Base-by-base conservation (phyloP, 768 basidiomycete species). In the Mycena floridula region DNA sequence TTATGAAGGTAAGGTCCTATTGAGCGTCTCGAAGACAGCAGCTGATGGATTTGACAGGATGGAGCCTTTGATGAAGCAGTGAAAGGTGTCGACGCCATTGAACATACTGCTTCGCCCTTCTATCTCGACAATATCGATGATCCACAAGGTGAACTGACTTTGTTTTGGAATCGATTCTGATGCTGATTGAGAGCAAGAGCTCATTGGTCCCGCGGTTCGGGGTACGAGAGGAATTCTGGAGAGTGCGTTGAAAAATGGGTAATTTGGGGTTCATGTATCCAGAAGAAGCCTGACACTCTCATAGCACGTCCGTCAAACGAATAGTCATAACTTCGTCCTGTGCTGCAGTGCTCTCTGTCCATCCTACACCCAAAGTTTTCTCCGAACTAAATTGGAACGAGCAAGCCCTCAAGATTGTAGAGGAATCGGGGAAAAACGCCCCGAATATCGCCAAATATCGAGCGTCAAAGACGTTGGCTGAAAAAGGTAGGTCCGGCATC, bases 241-340 rank as follows among this genome's bases (percentile, higher is more conserved):
- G 42, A 61, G 59, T 39, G 50, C 59, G 22, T 37, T 58, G 54
- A 72, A 69, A 51, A 52, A 70, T 48, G 61, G 59, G 65, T 70
- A 36, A 4, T 22, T 15, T 27, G 25, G 23, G 7, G 41, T 37
- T 22, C 40, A 32, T 32, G 11, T 32, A 16, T 9, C 11, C 9
- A 32, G 28, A 9, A 9, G 11, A 32, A 9, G 28, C 28, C 16
- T 16, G 11, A 9, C 28, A 9, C 28, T 32, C 28, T 32, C 9
- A 25, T 53, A 67, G 75, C 40, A 50, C 69, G 13, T 52, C 57
- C 9, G 67, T 90, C 51, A 79, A 84, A 57, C 76, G 88, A 3
- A 65, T 91, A 35, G 77, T 89, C 7, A 60, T 86, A 46, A 86
- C 83, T 0, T 79, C 79, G 8, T 87, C 85, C 2, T 65, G 59